phyloP scores from a whole-genome alignment of 805 yeast genomes.

The Osmozyma mogii region DNA sequence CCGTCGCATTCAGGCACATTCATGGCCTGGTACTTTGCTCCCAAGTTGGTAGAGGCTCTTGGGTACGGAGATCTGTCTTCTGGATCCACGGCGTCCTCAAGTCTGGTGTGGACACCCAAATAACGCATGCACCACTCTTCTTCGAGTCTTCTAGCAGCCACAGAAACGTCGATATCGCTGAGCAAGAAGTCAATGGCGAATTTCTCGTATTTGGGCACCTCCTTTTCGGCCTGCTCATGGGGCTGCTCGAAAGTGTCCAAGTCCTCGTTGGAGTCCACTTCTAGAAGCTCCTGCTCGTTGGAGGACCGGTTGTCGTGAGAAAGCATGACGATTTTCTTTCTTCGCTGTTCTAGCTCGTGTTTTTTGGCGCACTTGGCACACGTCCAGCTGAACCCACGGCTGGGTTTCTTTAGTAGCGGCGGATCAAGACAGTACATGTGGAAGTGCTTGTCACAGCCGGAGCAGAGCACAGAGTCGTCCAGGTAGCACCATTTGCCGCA shows the following conservation, averaged over 20 bases:
- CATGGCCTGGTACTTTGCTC: constrained; percentile 65
- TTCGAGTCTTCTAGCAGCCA: constrained; percentile 41
- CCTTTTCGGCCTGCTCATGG: not conserved
- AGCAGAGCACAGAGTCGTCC: constrained; percentile 69
- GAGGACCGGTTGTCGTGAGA: constrained; percentile 35
- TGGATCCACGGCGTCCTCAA: constrained; percentile 70
- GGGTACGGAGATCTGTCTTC: constrained; percentile 73
- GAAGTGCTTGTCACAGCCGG: constrained; percentile 60
- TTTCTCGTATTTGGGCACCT: constrained; percentile 47
- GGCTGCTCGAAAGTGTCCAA: not conserved
- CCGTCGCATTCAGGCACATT: constrained; percentile 56
- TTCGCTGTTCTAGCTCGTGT: constrained; percentile 38
- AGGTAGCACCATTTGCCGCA: constrained; percentile 84
- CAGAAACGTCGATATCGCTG: constrained; percentile 33
- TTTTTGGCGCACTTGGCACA: constrained; percentile 72
- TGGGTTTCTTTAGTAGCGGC: constrained; percentile 70
- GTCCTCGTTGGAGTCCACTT: constrained; percentile 1
- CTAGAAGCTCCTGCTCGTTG: constrained; percentile 27
- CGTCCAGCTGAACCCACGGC: constrained; percentile 85
- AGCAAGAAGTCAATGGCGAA: constrained; percentile 47
- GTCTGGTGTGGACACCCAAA: constrained; percentile 62
- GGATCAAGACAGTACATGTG: constrained; percentile 86
- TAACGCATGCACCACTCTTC: constrained; percentile 82
- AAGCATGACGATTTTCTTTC: constrained; percentile 32
- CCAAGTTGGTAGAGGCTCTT: constrained; percentile 68